Percentiles rank a stretch among this genome's conserved stretches.
Evolutionary conservation across 1,139 yeast genomes (phyloP).

Genomic region (Geotrichum candidum): DNA sequence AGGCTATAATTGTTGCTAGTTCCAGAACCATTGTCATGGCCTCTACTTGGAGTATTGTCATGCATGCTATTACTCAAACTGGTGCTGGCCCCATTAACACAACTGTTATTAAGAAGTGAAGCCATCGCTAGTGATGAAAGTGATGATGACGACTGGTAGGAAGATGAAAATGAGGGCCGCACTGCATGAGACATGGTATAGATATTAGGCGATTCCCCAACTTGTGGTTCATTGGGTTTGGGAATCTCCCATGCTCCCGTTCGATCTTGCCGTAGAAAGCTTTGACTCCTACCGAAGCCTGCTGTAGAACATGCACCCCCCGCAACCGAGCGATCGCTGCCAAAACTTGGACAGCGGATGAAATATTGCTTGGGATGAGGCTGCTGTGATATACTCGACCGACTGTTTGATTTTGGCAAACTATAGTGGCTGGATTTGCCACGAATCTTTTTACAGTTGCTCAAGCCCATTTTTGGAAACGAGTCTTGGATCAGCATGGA

Average conservation of each 20-base stretch:
- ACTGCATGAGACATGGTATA: conserved; percentile 28
- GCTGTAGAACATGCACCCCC: background rate
- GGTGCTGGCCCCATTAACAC: background rate
- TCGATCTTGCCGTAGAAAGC: background rate
- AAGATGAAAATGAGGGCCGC: conserved; percentile 26
- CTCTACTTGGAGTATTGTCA: too few relatives aligned
- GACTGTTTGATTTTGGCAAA: background rate
- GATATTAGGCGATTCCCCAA: conserved; percentile 21
- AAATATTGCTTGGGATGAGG: background rate
- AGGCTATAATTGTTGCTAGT: background rate
- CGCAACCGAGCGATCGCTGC: background rate
- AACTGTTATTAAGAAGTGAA: background rate
- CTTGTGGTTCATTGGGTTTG: conserved; percentile 17
- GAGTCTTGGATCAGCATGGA: conserved; percentile 24
- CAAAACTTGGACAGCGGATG: background rate
- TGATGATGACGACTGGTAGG: background rate
- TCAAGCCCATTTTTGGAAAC: conserved; percentile 11
- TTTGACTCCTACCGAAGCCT: background rate
- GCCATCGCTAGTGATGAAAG: background rate
- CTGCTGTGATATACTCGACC: background rate
- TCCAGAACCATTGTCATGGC: background rate
- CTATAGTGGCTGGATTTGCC: background rate
- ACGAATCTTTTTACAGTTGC: conserved; percentile 11
- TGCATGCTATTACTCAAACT: too few relatives aligned
- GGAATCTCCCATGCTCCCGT: conserved; percentile 29